Evolutionary conservation across 2,329 filamentous ascomycete species (phyloP).

Genomic region (Sclerotinia subarctica): DNA sequence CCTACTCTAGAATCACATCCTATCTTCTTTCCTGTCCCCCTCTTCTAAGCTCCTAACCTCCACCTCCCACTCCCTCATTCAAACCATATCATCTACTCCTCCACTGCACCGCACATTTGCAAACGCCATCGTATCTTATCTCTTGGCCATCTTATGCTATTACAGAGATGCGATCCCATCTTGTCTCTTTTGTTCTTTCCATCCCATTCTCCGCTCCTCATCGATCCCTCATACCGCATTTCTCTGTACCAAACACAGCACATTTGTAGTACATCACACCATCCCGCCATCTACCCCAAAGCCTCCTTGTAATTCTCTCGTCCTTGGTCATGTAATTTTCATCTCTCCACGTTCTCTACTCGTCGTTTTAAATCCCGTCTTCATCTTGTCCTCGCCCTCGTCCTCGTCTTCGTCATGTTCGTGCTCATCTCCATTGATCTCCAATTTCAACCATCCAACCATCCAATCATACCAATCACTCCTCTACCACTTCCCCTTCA

Average conservation of each 20-base stretch:
- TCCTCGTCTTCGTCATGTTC: not conserved
- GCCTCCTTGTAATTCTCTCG: no score
- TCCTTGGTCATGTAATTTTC: no score
- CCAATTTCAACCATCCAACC: not conserved
- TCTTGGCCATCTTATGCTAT: no score
- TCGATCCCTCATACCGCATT: not conserved
- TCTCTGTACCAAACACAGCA: not conserved
- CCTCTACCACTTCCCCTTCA: no score
- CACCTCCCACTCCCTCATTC: no score
- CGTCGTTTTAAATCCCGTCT: not conserved
- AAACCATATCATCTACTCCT: not conserved
- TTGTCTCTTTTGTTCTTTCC: no score
- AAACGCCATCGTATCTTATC: not conserved
- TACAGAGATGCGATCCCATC: no score
- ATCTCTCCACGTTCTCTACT: not conserved
- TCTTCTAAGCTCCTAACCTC: not conserved
- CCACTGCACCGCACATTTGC: not conserved
- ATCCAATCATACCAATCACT: not conserved
- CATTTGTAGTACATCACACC: not conserved
- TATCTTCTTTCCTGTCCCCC: not conserved
- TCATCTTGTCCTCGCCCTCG: not conserved
- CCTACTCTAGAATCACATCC: not conserved
- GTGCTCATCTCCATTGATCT: conserved; percentile 11
- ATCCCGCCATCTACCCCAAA: not conserved
- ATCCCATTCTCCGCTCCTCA: not conserved